phyloP scores from a whole-genome alignment of 257 asterid species.

The Solanum corneliomulleri region DNA sequence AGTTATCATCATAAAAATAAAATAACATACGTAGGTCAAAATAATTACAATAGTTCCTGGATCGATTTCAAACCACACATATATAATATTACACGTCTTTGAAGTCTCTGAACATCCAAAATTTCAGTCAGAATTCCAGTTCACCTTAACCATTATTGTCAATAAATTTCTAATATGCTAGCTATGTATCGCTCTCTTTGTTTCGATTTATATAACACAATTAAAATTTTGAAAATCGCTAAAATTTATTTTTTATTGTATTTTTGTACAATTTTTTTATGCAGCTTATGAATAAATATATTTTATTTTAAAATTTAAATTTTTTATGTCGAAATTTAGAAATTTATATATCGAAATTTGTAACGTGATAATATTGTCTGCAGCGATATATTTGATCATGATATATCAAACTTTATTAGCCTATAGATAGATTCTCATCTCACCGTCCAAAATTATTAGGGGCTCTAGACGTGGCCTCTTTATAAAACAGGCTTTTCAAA shows the following conservation, averaged over 20 bases:
- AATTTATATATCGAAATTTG: no score
- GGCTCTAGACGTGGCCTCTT: neutral
- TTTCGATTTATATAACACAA: no score
- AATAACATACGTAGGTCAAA: neutral
- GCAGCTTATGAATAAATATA: neutral
- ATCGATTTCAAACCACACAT: neutral
- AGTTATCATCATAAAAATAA: fast-evolving
- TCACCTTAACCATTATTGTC: neutral
- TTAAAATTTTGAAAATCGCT: no score
- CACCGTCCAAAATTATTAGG: neutral
- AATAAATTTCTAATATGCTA: neutral
- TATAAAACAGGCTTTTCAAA: neutral
- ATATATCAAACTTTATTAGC: neutral
- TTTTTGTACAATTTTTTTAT: no score
- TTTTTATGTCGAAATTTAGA: no score
- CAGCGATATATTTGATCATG: neutral
- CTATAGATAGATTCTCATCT: neutral
- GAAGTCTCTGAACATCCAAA: neutral
- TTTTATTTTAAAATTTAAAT: no score
- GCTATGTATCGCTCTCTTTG: neutral
- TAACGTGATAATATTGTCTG: no score
- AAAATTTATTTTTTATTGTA: fast-evolving
- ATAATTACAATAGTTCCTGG: neutral
- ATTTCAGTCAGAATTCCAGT: neutral
- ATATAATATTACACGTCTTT: neutral